Base-by-base conservation (phyloP, 768 basidiomycete species). In the Pleurotus tuoliensis region DNA sequence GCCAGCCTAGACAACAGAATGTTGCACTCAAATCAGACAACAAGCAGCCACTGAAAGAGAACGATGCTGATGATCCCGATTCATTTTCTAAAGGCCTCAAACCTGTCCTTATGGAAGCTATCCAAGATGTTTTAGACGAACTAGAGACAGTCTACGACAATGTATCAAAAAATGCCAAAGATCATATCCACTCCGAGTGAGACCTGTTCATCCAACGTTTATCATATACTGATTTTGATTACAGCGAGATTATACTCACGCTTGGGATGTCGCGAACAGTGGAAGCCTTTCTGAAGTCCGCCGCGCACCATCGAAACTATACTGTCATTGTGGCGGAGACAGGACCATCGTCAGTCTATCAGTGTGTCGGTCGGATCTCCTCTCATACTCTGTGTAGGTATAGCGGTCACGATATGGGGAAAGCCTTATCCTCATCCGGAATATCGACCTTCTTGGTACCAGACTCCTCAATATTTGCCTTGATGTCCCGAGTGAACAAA, bases 151-250 rank as follows among this genome's bases (percentile, higher is more conserved):
- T 96, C 1, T 93, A 98, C 63, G 92, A 97, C 62, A 94, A 89
- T 63, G 88, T 98, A 16, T 90, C 92, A 7, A 96, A 92, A 75
- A 92, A 90, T 63, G 93, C 95, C 2, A 90, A 85, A 71, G 94
- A 97, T 69, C 95, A 98, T 67, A 90, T 99, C 58, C 96, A 98
- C 69, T 93, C 94, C n/a, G 94, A 97, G 96, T 98, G 67, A 68
- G 92, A 74, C 1, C 45, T 55, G 48, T 13, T 25, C 37, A 38
- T 40, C 44, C 34, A 38, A 38, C 12, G 4, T 52, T 2, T 43
- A 41, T 20, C 12, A 41, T 5, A 54, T 55, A n/a, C 12, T 24
- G 18, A 44, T 5, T n/a, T 20, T 3, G 44, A 25, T 15, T 30
- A 3, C 64, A 96, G 96, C 62, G 96, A 98, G 72, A 94, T 98